A percentile compares a stretch with the other conserved stretches of the same genome.
phyloP scores from a whole-genome alignment of 2,329 filamentous ascomycete genomes.

The Cadophora malorum region DNA sequence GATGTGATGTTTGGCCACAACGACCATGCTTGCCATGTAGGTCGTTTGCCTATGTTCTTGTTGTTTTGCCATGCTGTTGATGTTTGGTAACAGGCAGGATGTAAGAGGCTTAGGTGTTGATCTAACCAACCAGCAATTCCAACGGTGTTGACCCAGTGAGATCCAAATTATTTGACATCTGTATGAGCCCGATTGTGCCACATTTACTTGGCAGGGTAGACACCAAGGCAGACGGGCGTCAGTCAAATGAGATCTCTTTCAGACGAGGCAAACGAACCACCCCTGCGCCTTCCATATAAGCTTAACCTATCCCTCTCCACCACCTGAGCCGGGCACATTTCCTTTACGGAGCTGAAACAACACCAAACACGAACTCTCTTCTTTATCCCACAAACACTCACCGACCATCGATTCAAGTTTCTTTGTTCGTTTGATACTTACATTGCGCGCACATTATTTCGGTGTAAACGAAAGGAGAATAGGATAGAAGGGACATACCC shows the following conservation, averaged over 20 bases:
- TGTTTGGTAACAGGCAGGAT: neutral
- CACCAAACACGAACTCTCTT: neutral
- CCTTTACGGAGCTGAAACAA: constrained; percentile 1
- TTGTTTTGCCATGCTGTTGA: constrained; percentile 8
- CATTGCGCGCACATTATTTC: neutral
- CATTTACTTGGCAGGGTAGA: neutral
- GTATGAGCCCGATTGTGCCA: neutral
- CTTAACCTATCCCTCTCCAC: neutral
- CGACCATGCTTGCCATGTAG: neutral
- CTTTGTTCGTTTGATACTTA: constrained; percentile 8
- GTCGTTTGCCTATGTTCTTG: neutral
- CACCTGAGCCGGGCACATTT: neutral
- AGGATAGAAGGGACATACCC: neutral
- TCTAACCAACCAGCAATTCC: neutral
- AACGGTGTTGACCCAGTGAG: constrained; percentile 10
- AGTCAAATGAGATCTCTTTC: constrained; percentile 3
- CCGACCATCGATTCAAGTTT: neutral
- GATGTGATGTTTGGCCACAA: constrained; percentile 9
- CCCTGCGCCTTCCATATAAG: constrained; percentile 11
- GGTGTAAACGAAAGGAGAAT: neutral
- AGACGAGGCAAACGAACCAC: constrained; percentile 6
- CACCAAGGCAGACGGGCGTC: neutral
- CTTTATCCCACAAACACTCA: constrained; percentile 8
- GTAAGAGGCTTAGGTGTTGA: neutral
- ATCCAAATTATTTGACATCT: constrained; percentile 2